Base-by-base conservation (phyloP, 1,284 basidiomycete genomes). In the Fomitopsis betulina region DNA sequence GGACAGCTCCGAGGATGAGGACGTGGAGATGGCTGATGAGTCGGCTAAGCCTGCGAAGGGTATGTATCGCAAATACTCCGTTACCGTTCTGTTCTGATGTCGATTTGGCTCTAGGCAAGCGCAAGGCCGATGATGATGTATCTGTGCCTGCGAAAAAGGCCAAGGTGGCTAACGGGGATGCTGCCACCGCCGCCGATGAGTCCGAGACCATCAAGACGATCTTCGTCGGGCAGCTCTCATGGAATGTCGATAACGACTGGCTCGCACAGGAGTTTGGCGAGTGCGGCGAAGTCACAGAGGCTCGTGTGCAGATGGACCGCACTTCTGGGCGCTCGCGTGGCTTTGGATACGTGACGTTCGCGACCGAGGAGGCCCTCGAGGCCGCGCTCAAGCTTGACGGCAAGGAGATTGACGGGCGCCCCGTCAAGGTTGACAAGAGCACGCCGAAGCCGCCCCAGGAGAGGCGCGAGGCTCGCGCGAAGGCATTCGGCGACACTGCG, bases 211-310 rank as follows among this genome's bases (percentile, higher is more conserved):
- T 80, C 51, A 89, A 83, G 71, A 89, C 87, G 55, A 84, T 98
- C 68, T 99, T 96, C 71, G 94, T 99, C 65, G 96, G 96, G 57
- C 86, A 86, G 63, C 83, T 99, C 54, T 96, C 94, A 35, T 99
- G 95, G 95, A 95, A 94, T 73, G 89, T 99, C 65, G 96, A 98
- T 81, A 92, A 95, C 73, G 96, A 98, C 75, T 94, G 95, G 84
- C 87, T 99, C 64, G 85, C 88, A 56, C 84, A 87, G 73, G 96
- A 98, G 75, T 98, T 99, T 68, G 86, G 88, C 53, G 80, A 83
- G 56, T 96, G 88, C 69, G 96, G 96, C 61, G 90, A 95, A 73
- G 86, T 99, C 65, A 82, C 88, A 64, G 87, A 86, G 38, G 94
- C 94, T 15, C 88, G 86, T 33, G 95, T 99, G 61, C 91, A 95